A percentile compares a stretch with the other conserved stretches of the same genome.
These are phyloP conservation scores for Prunus yedoensis DNA, from an alignment of 331 rosid genomes.

Conservation along the genomic window DNA sequence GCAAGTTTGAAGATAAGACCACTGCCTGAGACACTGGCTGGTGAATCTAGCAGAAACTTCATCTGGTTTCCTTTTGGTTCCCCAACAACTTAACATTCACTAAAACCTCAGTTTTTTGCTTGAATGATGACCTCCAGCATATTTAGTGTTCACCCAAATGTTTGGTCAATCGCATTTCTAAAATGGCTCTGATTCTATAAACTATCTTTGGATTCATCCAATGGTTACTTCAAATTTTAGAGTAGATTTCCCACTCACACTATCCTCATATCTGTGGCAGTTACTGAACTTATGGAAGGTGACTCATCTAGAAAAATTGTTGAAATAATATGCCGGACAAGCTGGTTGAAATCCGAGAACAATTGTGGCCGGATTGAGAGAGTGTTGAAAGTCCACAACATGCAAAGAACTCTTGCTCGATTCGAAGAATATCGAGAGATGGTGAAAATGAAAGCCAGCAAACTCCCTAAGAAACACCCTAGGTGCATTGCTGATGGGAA, in stretches of 20 bases:
- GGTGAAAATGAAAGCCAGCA: conserved; percentile 87
- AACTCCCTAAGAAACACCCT: conserved; percentile 92
- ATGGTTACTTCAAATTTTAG: neutral
- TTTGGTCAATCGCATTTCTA: neutral
- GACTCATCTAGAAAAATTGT: conserved; percentile 98
- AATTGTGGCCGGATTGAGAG: conserved; percentile 80
- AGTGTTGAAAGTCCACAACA: conserved; percentile 95
- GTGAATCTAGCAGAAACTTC: conserved; percentile 20
- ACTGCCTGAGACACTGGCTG: conserved; percentile 7
- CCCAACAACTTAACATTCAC: neutral
- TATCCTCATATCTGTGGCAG: conserved; percentile 33
- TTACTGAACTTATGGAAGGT: conserved; percentile 94
- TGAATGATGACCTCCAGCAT: neutral
- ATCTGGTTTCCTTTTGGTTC: conserved; percentile 11
- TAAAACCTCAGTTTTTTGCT: neutral
- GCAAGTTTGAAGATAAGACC: neutral
- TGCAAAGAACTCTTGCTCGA: conserved; percentile 85
- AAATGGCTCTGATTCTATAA: neutral
- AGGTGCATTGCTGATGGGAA: conserved; percentile 96
- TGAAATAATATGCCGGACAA: conserved; percentile 93
- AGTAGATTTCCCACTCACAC: neutral
- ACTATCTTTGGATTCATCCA: neutral
- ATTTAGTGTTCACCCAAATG: neutral
- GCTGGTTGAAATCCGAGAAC: conserved; percentile 89
- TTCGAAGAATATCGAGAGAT: conserved; percentile 88